Evolutionary conservation across 352 stramenopile species (phyloP), one percentile per base, ranked within the genome.

Genomic region (Pythium sp.): DNA sequence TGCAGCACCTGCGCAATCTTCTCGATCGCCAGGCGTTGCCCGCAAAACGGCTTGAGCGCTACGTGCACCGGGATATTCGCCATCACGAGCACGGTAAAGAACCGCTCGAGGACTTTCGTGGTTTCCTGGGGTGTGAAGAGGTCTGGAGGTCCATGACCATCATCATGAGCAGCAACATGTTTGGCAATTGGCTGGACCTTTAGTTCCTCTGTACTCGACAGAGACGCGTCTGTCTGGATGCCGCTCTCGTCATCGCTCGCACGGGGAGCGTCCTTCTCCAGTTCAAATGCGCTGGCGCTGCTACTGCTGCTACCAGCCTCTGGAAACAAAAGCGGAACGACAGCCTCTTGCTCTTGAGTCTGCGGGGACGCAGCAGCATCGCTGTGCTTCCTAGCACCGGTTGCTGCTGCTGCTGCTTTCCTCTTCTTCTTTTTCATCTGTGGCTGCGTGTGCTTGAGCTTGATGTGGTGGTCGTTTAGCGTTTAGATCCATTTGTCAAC

Each of bases 11-110:
- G 8, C 38, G 69, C 54, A 5, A 77, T 24, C 3, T 65, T 36
- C 1, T 63, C 51, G 4, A 69, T 36, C 4, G 7, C 26, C 7
- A 74, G 5, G 1, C n/a, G 47, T 8, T 67, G 51, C 2, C 53
- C 65, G 30, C 46, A 38, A 12, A 62, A 56, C 5, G 58, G 32
- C 55, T 69, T 65, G 51, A 75, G 47, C 43, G 46, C 60, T 20
- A 65, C 30, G 32, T 71, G 68, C 15, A 58, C 63, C 12, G 68
- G 57, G 26, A 69, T 22, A 43, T 58, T 67, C 7, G 71, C 71
- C 68, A 74, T 72, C 8, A 75, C 6, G 32, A 75, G 59, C 34
- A 74, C 71, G 2, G 64, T 72, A 60, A 77, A 77, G 59, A 77
- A 72, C n/a, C 66, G 41, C 20, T 75, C 68, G 22, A 77, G 36